Percentiles rank a stretch among this genome's conserved stretches.
phyloP scores from a whole-genome alignment of 208 protist species.

The Leptomonas pyrrhocoris region DNA sequence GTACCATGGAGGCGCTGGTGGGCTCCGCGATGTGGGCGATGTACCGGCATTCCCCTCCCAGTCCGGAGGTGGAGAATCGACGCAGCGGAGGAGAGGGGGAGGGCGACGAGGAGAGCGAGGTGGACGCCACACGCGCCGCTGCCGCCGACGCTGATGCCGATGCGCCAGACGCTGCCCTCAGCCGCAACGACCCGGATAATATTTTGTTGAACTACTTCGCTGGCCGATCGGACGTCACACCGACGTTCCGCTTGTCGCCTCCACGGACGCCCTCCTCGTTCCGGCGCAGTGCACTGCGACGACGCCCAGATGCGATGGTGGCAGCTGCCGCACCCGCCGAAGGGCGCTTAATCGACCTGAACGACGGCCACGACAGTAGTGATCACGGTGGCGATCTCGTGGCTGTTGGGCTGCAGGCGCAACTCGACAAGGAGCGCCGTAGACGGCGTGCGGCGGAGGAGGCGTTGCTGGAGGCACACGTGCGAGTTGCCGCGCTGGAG shows the following conservation, averaged over 20 bases:
- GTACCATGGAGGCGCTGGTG: constrained; percentile 18
- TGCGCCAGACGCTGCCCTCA: background rate
- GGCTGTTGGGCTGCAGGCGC: background rate
- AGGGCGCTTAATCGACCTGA: too few relatives aligned
- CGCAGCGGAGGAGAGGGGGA: background rate
- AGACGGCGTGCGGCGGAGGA: constrained; percentile 30
- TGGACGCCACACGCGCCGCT: background rate
- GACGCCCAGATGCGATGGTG: background rate
- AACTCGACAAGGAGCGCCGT: constrained; percentile 14
- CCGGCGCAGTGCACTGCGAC: background rate
- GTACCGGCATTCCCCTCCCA: constrained; percentile 1
- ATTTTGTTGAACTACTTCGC: constrained; percentile 31
- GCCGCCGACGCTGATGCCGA: background rate
- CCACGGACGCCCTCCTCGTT: background rate
- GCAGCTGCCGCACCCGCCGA: background rate
- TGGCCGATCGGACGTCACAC: background rate
- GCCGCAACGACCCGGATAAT: constrained; percentile 8
- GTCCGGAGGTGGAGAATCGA: background rate
- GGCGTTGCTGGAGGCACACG: constrained; percentile 33
- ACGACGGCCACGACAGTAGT: background rate
- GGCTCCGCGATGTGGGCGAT: constrained; percentile 25
- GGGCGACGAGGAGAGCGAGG: background rate
- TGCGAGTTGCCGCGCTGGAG: constrained; percentile 42
- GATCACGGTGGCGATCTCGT: background rate
- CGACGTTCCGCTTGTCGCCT: constrained; percentile 1